Conservation (phyloP, 345 rosid genomes). For the Corchorus capsularis region DNA sequence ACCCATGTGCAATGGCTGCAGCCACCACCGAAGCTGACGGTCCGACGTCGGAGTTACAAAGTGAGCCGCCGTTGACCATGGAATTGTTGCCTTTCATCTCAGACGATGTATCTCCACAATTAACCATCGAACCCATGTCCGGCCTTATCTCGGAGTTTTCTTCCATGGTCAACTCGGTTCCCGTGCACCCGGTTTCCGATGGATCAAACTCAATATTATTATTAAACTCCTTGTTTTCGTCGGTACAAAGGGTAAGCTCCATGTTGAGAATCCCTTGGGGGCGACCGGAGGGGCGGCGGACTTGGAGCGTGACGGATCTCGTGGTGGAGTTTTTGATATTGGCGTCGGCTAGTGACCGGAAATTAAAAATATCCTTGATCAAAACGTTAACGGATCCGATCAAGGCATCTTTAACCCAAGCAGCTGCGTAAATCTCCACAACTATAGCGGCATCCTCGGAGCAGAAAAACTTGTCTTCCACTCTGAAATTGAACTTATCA, state of each 20-base stretch:
- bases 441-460: conserved; percentile 58
- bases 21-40: conserved; percentile 97
- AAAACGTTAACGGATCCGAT: conserved; percentile 69
- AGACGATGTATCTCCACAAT: conserved; percentile 5
- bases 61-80: conserved; percentile 57
- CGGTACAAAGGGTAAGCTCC: conserved; percentile 59
- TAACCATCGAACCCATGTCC: conserved; percentile 14
- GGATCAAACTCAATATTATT: no score
- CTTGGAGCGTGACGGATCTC: conserved; percentile 50
- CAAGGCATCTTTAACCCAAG: conserved; percentile 81
- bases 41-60: conserved; percentile 66
- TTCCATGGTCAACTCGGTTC: conserved; percentile 50
- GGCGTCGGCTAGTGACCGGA: conserved; percentile 27
- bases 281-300: conserved; percentile 87
- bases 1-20: conserved; percentile 86
- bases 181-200: conserved; percentile 35
- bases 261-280: conserved; percentile 80
- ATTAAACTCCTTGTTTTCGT: not conserved
- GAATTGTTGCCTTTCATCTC: conserved; percentile 39
- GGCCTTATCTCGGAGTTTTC: conserved; percentile 16
- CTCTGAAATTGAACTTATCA: conserved; percentile 79
- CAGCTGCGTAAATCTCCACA: conserved; percentile 82
- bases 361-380: conserved; percentile 49
- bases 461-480: conserved; percentile 61
- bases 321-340: conserved; percentile 30